A percentile compares a stretch with the other conserved stretches of the same genome.
Conservation (phyloP, 129 eudicot species). For the Sambucus nigra region DNA sequence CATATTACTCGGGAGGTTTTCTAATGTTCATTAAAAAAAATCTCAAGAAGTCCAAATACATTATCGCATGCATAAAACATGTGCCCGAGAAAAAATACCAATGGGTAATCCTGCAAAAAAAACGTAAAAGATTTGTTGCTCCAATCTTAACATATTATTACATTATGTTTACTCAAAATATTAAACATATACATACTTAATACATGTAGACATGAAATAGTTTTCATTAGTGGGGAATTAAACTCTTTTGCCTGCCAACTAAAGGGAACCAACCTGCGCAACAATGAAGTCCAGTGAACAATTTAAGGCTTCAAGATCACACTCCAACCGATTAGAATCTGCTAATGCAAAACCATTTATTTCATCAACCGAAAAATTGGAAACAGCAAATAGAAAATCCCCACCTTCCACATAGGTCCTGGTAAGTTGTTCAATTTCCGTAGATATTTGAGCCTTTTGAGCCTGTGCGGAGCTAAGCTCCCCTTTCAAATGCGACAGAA, state of each 20-base stretch:
- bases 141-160: not conserved
- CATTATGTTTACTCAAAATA: too few species aligned
- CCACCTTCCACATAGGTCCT: constrained; percentile 48
- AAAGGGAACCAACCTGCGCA: constrained; percentile 30
- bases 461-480: constrained; percentile 37
- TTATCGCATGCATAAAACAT: not conserved
- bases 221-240: too few species aligned
- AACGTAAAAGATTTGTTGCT: not conserved
- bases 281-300: constrained; percentile 36
- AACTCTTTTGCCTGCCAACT: too few species aligned
- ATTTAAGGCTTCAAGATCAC: constrained; percentile 38
- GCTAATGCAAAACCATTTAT: constrained; percentile 13
- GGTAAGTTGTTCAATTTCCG: constrained; percentile 38
- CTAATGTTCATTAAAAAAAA: not conserved
- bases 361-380: constrained; percentile 5
- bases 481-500: constrained; percentile 34
- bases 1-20: too few species aligned
- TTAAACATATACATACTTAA: too few species aligned
- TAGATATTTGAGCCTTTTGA: constrained; percentile 30
- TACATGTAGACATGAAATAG: too few species aligned
- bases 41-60: not conserved
- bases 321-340: constrained; percentile 44
- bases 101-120: not conserved
- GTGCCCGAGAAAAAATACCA: not conserved
- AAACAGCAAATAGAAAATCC: not conserved